Evolutionary conservation across 495 filamentous ascomycete species (phyloP).

Genomic region (Neurospora intermedia): DNA sequence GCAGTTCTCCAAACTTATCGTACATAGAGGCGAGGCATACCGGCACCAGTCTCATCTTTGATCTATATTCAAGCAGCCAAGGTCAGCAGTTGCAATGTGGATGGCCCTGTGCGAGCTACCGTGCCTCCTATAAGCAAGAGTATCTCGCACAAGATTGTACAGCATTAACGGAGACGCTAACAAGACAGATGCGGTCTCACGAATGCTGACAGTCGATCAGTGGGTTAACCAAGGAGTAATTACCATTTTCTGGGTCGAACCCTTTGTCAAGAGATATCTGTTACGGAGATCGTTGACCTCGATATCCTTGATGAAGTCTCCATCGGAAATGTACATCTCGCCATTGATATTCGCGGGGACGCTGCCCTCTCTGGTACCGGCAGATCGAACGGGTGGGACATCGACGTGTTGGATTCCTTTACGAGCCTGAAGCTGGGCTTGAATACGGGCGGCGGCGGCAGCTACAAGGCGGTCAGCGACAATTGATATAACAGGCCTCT

Average conservation of each 20-base stretch:
- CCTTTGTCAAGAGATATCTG: constrained; percentile 95
- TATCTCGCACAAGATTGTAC: constrained; percentile 45
- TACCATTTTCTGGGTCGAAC: constrained; percentile 99
- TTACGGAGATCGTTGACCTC: constrained; percentile 98
- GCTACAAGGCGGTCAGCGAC: constrained; percentile 40
- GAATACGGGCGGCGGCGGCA: constrained; percentile 87
- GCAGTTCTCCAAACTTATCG: constrained; percentile 40
- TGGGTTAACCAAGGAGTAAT: constrained; percentile 60
- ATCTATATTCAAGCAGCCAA: constrained; percentile 90
- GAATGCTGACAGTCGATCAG: constrained; percentile 63
- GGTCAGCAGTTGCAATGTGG: constrained; percentile 97
- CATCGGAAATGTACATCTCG: constrained; percentile 88
- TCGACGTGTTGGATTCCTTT: constrained; percentile 92
- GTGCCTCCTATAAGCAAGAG: constrained; percentile 77
- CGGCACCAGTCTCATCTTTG: constrained; percentile 99
- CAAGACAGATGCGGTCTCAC: constrained; percentile 24
- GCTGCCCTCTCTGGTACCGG: constrained; percentile 14
- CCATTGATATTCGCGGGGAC: constrained; percentile 48
- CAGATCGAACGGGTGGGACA: constrained; percentile 68
- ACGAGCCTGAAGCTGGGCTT: constrained; percentile 83
- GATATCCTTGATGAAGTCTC: constrained; percentile 95
- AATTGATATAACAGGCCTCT: neutral
- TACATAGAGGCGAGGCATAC: constrained; percentile 63
- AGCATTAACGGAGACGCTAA: constrained; percentile 19
- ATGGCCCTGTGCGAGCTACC: constrained; percentile 56